A percentile compares a stretch with the other conserved stretches of the same genome.
Evolutionary conservation across 768 basidiomycete genomes (phyloP).

Genomic region (Ramaria rubella): DNA sequence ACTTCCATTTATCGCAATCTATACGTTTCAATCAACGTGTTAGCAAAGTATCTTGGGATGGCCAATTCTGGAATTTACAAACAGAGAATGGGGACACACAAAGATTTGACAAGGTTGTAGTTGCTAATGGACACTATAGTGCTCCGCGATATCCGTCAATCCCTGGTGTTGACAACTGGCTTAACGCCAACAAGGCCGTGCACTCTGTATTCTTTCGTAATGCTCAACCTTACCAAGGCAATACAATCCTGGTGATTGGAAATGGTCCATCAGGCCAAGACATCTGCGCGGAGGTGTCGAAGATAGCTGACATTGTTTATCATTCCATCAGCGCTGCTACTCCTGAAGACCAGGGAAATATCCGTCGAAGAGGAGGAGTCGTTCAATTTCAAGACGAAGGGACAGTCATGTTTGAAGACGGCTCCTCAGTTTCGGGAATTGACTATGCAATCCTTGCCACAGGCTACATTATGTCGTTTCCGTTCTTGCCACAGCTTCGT

Average conservation of each 20-base stretch:
- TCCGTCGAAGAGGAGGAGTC: neutral
- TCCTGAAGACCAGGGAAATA: slow-evolving; percentile 26
- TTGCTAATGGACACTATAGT: slow-evolving; percentile 73
- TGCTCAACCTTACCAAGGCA: slow-evolving; percentile 32
- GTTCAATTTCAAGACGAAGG: slow-evolving; percentile 24
- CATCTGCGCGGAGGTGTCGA: slow-evolving; percentile 52
- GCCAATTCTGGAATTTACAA: slow-evolving; percentile 41
- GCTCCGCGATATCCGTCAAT: slow-evolving; percentile 55
- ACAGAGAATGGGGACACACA: slow-evolving; percentile 27
- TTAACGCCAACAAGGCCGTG: slow-evolving; percentile 40
- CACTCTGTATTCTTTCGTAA: slow-evolving; percentile 68
- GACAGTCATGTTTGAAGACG: slow-evolving; percentile 53
- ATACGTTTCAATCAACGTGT: slow-evolving; percentile 63
- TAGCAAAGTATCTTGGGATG: slow-evolving; percentile 34
- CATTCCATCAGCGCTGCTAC: slow-evolving; percentile 43
- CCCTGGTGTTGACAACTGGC: slow-evolving; percentile 57
- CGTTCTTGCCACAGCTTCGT: slow-evolving; percentile 48
- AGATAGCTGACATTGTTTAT: slow-evolving; percentile 40
- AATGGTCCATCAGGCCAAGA: slow-evolving; percentile 62
- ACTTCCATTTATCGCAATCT: slow-evolving; percentile 53
- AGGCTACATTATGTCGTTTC: slow-evolving; percentile 60
- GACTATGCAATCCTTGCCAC: slow-evolving; percentile 70
- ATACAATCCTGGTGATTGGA: slow-evolving; percentile 41
- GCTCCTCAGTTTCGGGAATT: slow-evolving; percentile 35
- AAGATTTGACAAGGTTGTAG: slow-evolving; percentile 57